Percentiles rank a stretch among this genome's conserved stretches.
Conservation (phyloP, 2,329 filamentous ascomycete genomes). For the Talaromyces islandicus region DNA sequence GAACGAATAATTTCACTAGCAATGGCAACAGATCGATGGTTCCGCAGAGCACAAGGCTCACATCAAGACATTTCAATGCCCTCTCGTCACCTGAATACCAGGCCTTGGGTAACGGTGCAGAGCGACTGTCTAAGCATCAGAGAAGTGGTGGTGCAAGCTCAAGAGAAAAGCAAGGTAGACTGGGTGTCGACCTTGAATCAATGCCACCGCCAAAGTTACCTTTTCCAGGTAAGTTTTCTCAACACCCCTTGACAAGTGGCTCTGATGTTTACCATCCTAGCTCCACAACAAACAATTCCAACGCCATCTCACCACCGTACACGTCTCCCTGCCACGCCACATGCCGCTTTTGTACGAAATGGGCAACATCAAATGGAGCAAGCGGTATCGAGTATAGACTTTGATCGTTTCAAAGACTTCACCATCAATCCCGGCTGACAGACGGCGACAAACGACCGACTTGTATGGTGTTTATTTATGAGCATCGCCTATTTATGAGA, state of each 20-base stretch:
- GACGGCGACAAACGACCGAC: background rate
- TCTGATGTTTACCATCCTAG: background rate
- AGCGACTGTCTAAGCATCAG: conserved; percentile 34
- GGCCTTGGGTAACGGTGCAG: conserved; percentile 22
- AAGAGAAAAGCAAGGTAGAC: conserved; percentile 18
- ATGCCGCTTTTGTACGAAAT: background rate
- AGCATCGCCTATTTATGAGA: too few relatives aligned
- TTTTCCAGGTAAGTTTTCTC: conserved; percentile 8
- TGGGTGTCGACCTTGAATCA: conserved; percentile 12
- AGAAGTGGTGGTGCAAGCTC: conserved; percentile 35
- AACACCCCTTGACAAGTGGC: background rate
- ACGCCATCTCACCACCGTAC: conserved; percentile 12
- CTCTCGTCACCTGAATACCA: conserved; percentile 10
- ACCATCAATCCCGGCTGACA: conserved; percentile 7
- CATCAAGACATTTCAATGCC: conserved; percentile 15
- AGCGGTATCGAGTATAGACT: background rate
- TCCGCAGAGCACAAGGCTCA: conserved; percentile 19
- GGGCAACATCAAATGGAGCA: background rate
- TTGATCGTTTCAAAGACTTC: conserved; percentile 1
- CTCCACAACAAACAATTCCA: conserved; percentile 1
- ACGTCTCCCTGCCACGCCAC: conserved; percentile 10
- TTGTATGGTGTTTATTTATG: background rate
- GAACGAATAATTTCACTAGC: background rate
- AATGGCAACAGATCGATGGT: conserved; percentile 10
- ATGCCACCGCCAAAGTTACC: conserved; percentile 28